A percentile compares a stretch with the other conserved stretches of the same genome.
phyloP scores from a whole-genome alignment of 2,329 filamentous ascomycete genomes.

The Hymenoscyphus salicellus region DNA sequence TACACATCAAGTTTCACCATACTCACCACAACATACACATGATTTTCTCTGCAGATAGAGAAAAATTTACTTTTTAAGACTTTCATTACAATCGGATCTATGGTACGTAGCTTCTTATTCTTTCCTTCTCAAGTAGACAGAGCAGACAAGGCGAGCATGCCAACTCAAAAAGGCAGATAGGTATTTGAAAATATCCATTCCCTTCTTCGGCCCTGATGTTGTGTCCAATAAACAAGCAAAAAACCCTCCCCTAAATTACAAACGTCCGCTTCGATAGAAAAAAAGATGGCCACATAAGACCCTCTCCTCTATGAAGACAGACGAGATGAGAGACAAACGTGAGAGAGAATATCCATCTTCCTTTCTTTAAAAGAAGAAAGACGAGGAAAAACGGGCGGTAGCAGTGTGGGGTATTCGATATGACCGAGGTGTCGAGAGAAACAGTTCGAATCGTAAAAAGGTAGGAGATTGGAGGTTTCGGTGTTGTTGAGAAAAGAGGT shows the following conservation, averaged over 20 bases:
- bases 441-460: background rate
- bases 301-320: background rate
- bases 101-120: background rate
- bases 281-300: background rate
- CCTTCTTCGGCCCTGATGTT: background rate
- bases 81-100: slow-evolving; percentile 5
- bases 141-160: too few relatives aligned
- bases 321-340: slow-evolving; percentile 1
- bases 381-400: background rate
- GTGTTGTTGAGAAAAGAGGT: background rate
- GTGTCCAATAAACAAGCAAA: background rate
- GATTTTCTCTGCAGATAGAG: background rate
- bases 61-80: background rate
- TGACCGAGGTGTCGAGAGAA: background rate
- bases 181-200: background rate
- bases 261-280: background rate
- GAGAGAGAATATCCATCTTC: background rate
- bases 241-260: background rate
- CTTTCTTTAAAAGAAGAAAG: background rate
- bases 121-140: background rate
- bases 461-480: background rate
- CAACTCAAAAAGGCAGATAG: too few relatives aligned
- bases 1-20: too few relatives aligned
- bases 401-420: slow-evolving; percentile 1
- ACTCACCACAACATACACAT: too few relatives aligned